These are phyloP conservation scores for Pseudoneurospora amorphoporcata DNA, from an alignment of 495 filamentous ascomycete genomes.

Conservation along the genomic window DNA sequence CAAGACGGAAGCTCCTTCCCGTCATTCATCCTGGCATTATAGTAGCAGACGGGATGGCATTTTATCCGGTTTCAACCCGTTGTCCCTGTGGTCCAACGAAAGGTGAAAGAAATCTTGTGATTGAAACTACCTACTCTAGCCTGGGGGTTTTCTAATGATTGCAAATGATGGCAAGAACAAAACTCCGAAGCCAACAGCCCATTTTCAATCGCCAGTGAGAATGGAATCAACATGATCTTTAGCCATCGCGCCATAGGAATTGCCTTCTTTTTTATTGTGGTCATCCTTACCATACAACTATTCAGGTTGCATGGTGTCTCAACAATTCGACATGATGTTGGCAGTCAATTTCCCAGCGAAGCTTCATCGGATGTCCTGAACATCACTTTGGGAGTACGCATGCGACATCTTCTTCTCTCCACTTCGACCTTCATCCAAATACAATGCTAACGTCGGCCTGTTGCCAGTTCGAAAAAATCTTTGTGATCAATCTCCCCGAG, in stretches of 20 bases:
- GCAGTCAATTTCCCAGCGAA: not conserved
- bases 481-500: conserved; percentile 50
- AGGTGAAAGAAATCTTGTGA: not conserved
- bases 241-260: conserved; percentile 6
- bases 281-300: conserved; percentile 4
- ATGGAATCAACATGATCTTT: conserved; percentile 6
- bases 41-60: not conserved
- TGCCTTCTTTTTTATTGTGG: not conserved
- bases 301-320: not conserved
- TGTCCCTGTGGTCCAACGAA: not conserved
- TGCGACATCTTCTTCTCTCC: not conserved
- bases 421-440: too few relatives aligned
- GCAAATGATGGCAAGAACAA: not conserved
- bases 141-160: not conserved
- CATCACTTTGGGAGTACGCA: conserved; percentile 21
- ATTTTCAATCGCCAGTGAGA: not conserved
- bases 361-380: conserved; percentile 13
- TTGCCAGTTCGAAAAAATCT: conserved; percentile 47
- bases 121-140: too few relatives aligned
- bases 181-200: not conserved
- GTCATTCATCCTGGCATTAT: not conserved
- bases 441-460: not conserved
- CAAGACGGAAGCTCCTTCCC: not conserved
- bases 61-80: not conserved
- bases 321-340: conserved; percentile 4